Conservation (phyloP, 108 stramenopile genomes). For the Chaetoceros tenuissimus region DNA sequence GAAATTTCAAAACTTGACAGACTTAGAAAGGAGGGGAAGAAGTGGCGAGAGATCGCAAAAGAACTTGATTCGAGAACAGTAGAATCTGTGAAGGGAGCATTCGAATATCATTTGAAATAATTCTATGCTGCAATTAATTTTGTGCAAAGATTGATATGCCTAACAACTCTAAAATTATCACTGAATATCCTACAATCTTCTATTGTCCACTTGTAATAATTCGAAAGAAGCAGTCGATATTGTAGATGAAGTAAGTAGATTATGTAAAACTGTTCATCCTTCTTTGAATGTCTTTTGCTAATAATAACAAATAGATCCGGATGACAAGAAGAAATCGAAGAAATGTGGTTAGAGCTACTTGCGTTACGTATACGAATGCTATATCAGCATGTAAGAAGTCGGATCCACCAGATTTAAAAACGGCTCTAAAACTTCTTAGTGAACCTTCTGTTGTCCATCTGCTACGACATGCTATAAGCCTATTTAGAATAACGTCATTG, state of each 20-base stretch:
- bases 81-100: too few species aligned
- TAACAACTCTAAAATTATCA: too few species aligned
- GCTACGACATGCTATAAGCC: too few species aligned
- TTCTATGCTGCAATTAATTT: too few species aligned
- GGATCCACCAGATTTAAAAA: conserved; percentile 22
- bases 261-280: not conserved
- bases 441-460: too few species aligned
- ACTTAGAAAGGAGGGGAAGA: too few species aligned
- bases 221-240: conserved; percentile 19
- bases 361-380: conserved; percentile 47
- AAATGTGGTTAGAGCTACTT: conserved; percentile 34
- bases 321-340: conserved; percentile 52
- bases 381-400: conserved; percentile 42
- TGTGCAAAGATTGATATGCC: too few species aligned
- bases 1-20: too few species aligned
- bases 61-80: too few species aligned
- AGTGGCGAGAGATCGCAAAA: too few species aligned
- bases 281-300: not conserved
- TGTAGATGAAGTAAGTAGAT: conserved; percentile 19
- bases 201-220: conserved; percentile 31
- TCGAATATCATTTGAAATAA: too few species aligned
- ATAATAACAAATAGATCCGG: conserved; percentile 32
- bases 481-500: too few species aligned
- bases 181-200: conserved; percentile 49
- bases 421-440: conserved; percentile 27